Percentiles rank a stretch among this genome's conserved stretches.
Conservation (phyloP, 495 filamentous ascomycete genomes). For the Cryomyces minteri region DNA sequence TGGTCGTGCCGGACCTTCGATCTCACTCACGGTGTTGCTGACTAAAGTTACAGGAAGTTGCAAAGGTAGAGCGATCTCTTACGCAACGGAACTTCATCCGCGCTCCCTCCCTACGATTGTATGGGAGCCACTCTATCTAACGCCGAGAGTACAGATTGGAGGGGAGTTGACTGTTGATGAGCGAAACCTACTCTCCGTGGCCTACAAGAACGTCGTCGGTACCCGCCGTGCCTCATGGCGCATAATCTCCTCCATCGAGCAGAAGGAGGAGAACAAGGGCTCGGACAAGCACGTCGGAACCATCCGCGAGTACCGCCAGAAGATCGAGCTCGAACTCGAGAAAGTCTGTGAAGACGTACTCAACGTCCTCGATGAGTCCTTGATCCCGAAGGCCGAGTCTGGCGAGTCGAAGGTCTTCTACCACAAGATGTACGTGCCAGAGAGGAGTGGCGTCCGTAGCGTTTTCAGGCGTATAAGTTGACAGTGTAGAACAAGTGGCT, state of each 20-base stretch:
- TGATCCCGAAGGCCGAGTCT: slow-evolving; percentile 95
- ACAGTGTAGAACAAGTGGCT: not conserved
- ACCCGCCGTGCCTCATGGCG: slow-evolving; percentile 98
- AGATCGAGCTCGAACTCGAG: slow-evolving; percentile 97
- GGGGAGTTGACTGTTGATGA: slow-evolving; percentile 95
- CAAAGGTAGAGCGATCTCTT: slow-evolving; percentile 44
- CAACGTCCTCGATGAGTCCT: slow-evolving; percentile 80
- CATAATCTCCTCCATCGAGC: slow-evolving; percentile 99
- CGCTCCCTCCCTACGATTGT: not conserved
- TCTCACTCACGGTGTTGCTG: slow-evolving; percentile 8
- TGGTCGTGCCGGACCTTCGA: slow-evolving; percentile 12
- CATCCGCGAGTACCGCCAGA: slow-evolving; percentile 95
- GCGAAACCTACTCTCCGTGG: slow-evolving; percentile 96
- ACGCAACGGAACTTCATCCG: not conserved
- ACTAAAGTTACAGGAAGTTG: slow-evolving; percentile 54
- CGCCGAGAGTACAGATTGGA: slow-evolving; percentile 40
- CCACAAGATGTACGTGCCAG: slow-evolving; percentile 90
- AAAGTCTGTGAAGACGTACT: slow-evolving; percentile 98
- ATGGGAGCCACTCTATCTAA: not conserved
- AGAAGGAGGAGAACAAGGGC: slow-evolving; percentile 99
- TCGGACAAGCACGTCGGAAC: slow-evolving; percentile 90
- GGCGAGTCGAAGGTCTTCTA: slow-evolving; percentile 99
- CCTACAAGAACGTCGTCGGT: slow-evolving; percentile 99
- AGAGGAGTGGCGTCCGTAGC: too few relatives aligned
- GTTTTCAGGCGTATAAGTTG: too few relatives aligned